Evolutionary conservation across 768 basidiomycete genomes (phyloP).

Genomic region (Lactarius evosmus): DNA sequence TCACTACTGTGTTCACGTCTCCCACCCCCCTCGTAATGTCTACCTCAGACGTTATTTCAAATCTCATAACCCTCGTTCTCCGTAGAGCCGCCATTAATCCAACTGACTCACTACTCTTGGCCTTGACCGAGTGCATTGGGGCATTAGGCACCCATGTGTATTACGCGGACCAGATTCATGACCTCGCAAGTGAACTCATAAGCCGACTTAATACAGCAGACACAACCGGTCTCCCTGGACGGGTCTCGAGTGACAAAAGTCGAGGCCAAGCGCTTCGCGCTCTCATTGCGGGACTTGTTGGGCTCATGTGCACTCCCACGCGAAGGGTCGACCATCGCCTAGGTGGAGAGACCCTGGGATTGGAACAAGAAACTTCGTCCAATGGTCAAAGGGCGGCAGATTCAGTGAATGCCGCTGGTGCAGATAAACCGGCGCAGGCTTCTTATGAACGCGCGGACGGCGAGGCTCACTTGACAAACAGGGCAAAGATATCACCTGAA

Average conservation of each 20-base stretch:
- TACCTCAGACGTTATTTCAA: constrained; percentile 83
- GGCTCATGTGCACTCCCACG: constrained; percentile 61
- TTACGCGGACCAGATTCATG: constrained; percentile 94
- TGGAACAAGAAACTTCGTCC: constrained; percentile 22
- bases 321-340: constrained; percentile 11
- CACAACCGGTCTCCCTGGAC: constrained; percentile 51
- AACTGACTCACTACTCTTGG: constrained; percentile 61
- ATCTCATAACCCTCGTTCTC: constrained; percentile 68
- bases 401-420: background rate
- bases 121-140: constrained; percentile 71
- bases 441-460: constrained; percentile 26
- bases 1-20: constrained; percentile 78
- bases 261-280: constrained; percentile 67
- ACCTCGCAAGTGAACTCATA: constrained; percentile 81
- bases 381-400: constrained; percentile 5
- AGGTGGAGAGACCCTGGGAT: constrained; percentile 13
- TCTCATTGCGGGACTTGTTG: constrained; percentile 65
- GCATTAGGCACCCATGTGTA: constrained; percentile 90
- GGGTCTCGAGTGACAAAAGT: constrained; percentile 39
- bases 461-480: constrained; percentile 45
- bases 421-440: constrained; percentile 14
- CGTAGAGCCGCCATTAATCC: constrained; percentile 62
- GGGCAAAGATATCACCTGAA: constrained; percentile 72
- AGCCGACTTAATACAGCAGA: constrained; percentile 70
- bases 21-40: constrained; percentile 85